Conservation (phyloP, 2,329 filamentous ascomycete species). For the Dactylellina drechsleri region DNA sequence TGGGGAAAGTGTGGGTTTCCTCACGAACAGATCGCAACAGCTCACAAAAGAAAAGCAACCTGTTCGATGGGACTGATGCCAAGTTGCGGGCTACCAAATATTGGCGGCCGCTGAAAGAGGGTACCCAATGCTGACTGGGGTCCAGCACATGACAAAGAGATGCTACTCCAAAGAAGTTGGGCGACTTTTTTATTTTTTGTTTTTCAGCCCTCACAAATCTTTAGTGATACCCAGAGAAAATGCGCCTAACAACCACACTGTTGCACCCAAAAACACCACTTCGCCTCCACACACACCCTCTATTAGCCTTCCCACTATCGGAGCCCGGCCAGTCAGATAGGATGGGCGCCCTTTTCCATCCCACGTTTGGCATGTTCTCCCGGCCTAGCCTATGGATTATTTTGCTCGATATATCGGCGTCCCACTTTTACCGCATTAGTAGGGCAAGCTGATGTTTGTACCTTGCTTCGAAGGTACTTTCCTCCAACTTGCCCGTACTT, state of each 20-base stretch:
- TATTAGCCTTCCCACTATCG: constrained; percentile 51
- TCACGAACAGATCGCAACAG: constrained; percentile 48
- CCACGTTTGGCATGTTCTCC: constrained; percentile 54
- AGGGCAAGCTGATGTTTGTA: constrained; percentile 52
- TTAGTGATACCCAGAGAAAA: constrained; percentile 50
- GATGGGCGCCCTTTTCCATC: constrained; percentile 40
- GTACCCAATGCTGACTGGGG: constrained; percentile 16
- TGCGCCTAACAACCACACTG: constrained; percentile 52
- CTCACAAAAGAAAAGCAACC: constrained; percentile 3
- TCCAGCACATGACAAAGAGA: constrained; percentile 47
- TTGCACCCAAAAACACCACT: constrained; percentile 48
- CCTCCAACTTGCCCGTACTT: not conserved
- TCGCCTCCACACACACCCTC: constrained; percentile 48
- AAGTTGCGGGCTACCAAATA: constrained; percentile 15
- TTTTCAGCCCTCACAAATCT: constrained; percentile 45
- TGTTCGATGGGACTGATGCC: not conserved
- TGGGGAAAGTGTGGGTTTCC: constrained; percentile 27
- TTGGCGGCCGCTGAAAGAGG: constrained; percentile 14
- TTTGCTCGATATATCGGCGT: constrained; percentile 51
- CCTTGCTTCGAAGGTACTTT: constrained; percentile 48
- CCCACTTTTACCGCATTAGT: constrained; percentile 53
- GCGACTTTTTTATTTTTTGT: constrained; percentile 36
- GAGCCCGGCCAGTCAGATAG: constrained; percentile 52
- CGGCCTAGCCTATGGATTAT: constrained; percentile 52
- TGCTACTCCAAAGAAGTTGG: constrained; percentile 4